phyloP scores from a whole-genome alignment of 2,329 filamentous ascomycete species.

The Capronia coronata region DNA sequence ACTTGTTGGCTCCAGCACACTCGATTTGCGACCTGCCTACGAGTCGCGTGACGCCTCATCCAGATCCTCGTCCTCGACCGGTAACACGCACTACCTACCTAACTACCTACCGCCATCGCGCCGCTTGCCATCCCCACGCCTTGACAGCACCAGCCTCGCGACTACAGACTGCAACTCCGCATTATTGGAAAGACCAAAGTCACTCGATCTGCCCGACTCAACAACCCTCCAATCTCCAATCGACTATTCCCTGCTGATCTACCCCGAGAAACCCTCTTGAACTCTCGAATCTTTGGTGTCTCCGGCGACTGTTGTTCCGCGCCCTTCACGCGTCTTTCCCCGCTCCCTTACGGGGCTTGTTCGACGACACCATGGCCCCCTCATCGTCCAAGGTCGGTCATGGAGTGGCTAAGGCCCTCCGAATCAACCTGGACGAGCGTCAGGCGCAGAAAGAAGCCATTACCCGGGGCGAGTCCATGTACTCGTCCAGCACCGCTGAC shows the following conservation, averaged over 20 bases:
- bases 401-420: slow-evolving; percentile 67
- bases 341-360: not conserved
- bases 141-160: slow-evolving; percentile 9
- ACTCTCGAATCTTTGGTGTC: not conserved
- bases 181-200: not conserved
- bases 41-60: no score
- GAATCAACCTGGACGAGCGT: slow-evolving; percentile 70
- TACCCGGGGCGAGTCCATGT: slow-evolving; percentile 70
- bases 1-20: no score
- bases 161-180: not conserved
- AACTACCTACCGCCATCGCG: not conserved
- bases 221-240: not conserved
- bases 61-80: no score
- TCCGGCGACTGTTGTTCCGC: not conserved
- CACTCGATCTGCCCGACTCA: no score
- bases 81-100: no score
- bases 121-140: slow-evolving; percentile 1
- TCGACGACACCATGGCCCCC: slow-evolving; percentile 19
- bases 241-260: no score
- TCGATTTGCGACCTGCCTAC: no score
- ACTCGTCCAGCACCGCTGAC: slow-evolving; percentile 66
- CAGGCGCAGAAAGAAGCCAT: slow-evolving; percentile 54
- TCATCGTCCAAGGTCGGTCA: slow-evolving; percentile 58
- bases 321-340: slow-evolving; percentile 8
- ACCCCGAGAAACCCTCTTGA: no score